phyloP scores from a whole-genome alignment of 768 basidiomycete genomes.

The Pleurotus tuber-regium region DNA sequence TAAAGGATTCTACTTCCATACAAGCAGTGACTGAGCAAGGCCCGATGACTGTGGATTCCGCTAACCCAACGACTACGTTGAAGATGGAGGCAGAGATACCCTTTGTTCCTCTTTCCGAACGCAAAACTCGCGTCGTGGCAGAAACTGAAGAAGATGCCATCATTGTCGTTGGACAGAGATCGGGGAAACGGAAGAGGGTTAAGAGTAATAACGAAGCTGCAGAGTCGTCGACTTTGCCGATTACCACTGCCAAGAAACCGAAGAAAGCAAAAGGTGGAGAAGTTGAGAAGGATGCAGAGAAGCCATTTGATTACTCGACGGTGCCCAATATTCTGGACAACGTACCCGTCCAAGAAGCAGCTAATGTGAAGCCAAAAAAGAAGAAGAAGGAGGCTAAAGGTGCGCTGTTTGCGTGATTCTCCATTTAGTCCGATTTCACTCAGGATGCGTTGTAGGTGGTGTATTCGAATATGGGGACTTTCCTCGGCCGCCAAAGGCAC shows the following conservation, averaged over 20 bases:
- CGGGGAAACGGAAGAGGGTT: slow-evolving; percentile 64
- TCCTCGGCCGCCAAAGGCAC: slow-evolving; percentile 62
- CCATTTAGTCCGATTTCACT: not conserved
- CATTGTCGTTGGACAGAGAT: slow-evolving; percentile 67
- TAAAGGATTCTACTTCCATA: not conserved
- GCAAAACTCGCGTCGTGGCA: slow-evolving; percentile 29
- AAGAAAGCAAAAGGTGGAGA: slow-evolving; percentile 21
- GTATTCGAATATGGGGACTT: slow-evolving; percentile 49
- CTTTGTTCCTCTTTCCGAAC: slow-evolving; percentile 68
- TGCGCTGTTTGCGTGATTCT: slow-evolving; percentile 12
- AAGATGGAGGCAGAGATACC: slow-evolving; percentile 69
- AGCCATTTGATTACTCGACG: slow-evolving; percentile 65
- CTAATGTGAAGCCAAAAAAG: slow-evolving; percentile 37
- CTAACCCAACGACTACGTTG: slow-evolving; percentile 6
- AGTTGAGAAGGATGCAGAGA: slow-evolving; percentile 23
- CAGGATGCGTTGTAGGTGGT: slow-evolving; percentile 31
- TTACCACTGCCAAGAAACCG: slow-evolving; percentile 14
- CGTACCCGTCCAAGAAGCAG: slow-evolving; percentile 38
- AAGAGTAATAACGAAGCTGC: slow-evolving; percentile 24
- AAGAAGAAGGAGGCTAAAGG: slow-evolving; percentile 44
- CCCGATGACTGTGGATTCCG: slow-evolving; percentile 18
- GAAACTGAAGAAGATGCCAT: slow-evolving; percentile 56
- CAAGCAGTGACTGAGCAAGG: slow-evolving; percentile 13
- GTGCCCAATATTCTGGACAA: slow-evolving; percentile 74
- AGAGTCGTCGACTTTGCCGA: slow-evolving; percentile 14